phyloP scores from a whole-genome alignment of 768 basidiomycete species.

The Lanmaoa pseudosensibilis region DNA sequence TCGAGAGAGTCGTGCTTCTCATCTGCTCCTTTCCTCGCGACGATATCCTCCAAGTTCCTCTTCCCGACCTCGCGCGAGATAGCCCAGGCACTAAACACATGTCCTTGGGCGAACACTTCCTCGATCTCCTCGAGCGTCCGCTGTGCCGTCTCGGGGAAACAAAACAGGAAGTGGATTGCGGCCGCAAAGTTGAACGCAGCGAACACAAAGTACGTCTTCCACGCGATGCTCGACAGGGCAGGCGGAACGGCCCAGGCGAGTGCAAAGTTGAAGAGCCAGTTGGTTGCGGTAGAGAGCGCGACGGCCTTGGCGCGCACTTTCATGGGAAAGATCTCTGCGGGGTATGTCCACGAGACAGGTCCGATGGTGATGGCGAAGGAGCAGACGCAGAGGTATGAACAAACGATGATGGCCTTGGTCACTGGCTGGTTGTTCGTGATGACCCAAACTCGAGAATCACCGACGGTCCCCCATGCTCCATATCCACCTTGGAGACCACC shows the following conservation, averaged over 20 bases:
- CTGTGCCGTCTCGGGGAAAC: slow-evolving; percentile 77
- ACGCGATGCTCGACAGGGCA: slow-evolving; percentile 62
- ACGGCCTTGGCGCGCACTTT: slow-evolving; percentile 66
- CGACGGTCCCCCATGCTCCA: slow-evolving; percentile 59
- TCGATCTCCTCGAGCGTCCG: slow-evolving; percentile 78
- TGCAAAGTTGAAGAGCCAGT: slow-evolving; percentile 73
- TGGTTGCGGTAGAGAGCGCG: slow-evolving; percentile 42
- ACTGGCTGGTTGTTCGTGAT: slow-evolving; percentile 53
- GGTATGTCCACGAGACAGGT: slow-evolving; percentile 76
- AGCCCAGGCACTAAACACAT: slow-evolving; percentile 71
- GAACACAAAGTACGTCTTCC: slow-evolving; percentile 79
- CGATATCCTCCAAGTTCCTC: slow-evolving; percentile 57
- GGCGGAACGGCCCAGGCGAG: slow-evolving; percentile 78
- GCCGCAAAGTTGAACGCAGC: slow-evolving; percentile 75
- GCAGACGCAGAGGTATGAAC: slow-evolving; percentile 76
- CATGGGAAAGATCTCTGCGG: slow-evolving; percentile 69
- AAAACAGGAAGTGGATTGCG: slow-evolving; percentile 71
- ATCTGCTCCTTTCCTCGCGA: slow-evolving; percentile 15
- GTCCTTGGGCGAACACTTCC: slow-evolving; percentile 69
- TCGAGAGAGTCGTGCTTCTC: slow-evolving; percentile 12
- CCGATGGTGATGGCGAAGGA: slow-evolving; percentile 75
- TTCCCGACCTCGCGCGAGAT: slow-evolving; percentile 60
- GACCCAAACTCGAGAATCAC: slow-evolving; percentile 53
- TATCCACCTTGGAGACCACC: slow-evolving; percentile 71
- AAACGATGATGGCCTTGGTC: slow-evolving; percentile 73